Conservation (phyloP, 352 stramenopile species). For the Phytopythium cucurbitacearum region DNA sequence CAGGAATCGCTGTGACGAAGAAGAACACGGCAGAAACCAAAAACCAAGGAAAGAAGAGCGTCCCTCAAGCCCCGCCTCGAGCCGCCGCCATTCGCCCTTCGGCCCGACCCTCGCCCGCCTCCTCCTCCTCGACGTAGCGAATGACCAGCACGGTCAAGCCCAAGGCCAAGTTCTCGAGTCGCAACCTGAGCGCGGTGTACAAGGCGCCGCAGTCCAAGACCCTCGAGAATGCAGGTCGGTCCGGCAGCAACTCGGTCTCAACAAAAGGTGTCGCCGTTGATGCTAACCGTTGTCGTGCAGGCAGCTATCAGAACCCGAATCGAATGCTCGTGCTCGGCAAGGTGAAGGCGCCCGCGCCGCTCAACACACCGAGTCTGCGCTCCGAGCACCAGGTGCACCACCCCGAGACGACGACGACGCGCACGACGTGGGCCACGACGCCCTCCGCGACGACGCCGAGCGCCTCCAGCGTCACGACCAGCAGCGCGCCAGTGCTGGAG, state of each 20-base stretch:
- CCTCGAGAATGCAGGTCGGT: constrained; percentile 19
- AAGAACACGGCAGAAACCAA: too few relatives aligned
- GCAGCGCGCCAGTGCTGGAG: neutral
- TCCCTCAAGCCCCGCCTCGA: too few relatives aligned
- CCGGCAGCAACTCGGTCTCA: neutral
- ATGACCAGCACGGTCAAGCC: constrained; percentile 48
- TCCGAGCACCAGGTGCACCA: constrained; percentile 50
- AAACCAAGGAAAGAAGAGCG: too few relatives aligned
- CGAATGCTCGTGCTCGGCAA: constrained; percentile 56
- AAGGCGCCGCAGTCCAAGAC: constrained; percentile 45
- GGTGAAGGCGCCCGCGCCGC: constrained; percentile 43
- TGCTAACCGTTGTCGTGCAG: neutral
- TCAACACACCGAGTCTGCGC: constrained; percentile 77
- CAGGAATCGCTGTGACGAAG: too few relatives aligned
- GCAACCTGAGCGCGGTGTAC: constrained; percentile 68
- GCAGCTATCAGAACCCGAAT: constrained; percentile 13
- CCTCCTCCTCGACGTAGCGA: neutral
- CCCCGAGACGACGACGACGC: constrained; percentile 24
- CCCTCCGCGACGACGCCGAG: constrained; percentile 2
- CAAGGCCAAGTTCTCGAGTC: constrained; percentile 70
- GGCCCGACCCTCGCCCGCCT: neutral
- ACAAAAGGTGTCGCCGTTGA: neutral
- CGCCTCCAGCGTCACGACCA: neutral
- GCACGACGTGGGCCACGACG: constrained; percentile 35
- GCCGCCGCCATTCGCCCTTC: constrained; percentile 1